Evolutionary conservation across 352 stramenopile genomes (phyloP), one percentile per base, ranked within the genome.

Genomic region (Pythium myriotylum): DNA sequence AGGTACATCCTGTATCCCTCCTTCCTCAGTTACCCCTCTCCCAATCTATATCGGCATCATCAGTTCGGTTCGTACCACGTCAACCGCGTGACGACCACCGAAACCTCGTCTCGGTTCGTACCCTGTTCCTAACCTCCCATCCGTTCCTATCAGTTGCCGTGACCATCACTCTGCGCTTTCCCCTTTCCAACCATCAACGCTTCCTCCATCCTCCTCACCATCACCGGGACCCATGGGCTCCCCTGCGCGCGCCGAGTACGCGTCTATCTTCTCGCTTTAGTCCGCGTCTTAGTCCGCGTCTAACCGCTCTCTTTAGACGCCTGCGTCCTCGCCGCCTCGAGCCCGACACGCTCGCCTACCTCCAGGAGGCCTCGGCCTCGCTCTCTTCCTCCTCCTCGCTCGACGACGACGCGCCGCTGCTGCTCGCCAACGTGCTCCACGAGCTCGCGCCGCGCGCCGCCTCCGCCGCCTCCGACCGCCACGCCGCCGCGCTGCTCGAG

Each of bases 351-450:
- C 67, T 92, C 54, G 85, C 82, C n/a, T 92, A 94, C 54, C 59
- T 94, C 1, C 88, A 92, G 56, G 85, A 94, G 47, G 83, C n/a
- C n/a, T n/a, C n/a, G n/a, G n/a, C n/a, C n/a, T n/a, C n/a, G n/a
- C n/a, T n/a, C n/a, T n/a, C n/a, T n/a, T n/a, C n/a, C n/a, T n/a
- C 76, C 24, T 71, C 76, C 43, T 67, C 69, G 39, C 66, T 60
- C 3, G 79, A 91, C 1, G 84, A 94, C 9, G 81, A 89, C 47
- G 67, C 67, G 16, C 50, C 86, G 52, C 52, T 91, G 32, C 52
- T 94, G 55, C 65, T 94, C 12, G 92, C 82, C 82, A 94, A 94
- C 57, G 85, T 92, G 13, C 62, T 94, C 59, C 82, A 92, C 49
- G 85, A 94, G 56, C 43, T 94, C 35, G 83, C 85, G 14, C 85